Evolutionary conservation across 2,329 filamentous ascomycete genomes (phyloP).

Genomic region (Sarocladiaceae sp.): DNA sequence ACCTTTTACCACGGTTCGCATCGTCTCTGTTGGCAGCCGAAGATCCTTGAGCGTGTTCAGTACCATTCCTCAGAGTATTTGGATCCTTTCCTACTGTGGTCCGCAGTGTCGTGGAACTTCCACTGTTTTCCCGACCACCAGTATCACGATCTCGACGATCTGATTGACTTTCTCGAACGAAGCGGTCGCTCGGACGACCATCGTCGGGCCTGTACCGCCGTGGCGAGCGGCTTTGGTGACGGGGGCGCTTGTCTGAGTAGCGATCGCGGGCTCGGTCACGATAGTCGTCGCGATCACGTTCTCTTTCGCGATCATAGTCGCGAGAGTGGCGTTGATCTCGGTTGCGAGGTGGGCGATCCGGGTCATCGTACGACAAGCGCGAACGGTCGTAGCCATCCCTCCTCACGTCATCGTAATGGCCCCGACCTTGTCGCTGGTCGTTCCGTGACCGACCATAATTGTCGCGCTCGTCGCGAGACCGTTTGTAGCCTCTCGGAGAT

Average conservation of each 20-base stretch:
- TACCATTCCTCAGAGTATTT: conserved; percentile 53
- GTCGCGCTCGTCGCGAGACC: conserved; percentile 57
- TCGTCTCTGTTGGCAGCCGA: neutral
- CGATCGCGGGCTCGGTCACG: conserved; percentile 31
- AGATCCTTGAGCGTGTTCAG: conserved; percentile 59
- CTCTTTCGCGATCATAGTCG: conserved; percentile 36
- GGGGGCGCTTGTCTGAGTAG: conserved; percentile 45
- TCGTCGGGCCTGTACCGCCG: conserved; percentile 31
- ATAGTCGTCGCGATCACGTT: conserved; percentile 16
- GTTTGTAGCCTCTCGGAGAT: conserved; percentile 63
- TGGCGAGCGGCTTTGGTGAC: conserved; percentile 51
- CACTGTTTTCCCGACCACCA: neutral
- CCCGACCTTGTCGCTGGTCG: conserved; percentile 55
- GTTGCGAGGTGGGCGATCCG: conserved; percentile 42
- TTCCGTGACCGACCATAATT: conserved; percentile 40
- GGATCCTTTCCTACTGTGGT: conserved; percentile 52
- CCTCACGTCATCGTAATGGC: conserved; percentile 54
- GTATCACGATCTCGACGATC: conserved; percentile 17
- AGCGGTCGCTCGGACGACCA: conserved; percentile 27
- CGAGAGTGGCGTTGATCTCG: conserved; percentile 36
- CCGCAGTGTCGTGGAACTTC: conserved; percentile 20
- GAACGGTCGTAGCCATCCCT: conserved; percentile 40
- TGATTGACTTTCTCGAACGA: conserved; percentile 23
- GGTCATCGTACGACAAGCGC: conserved; percentile 49
- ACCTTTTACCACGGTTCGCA: neutral